Conservation (phyloP, 345 rosid genomes). For the Clarkia xantiana region DNA sequence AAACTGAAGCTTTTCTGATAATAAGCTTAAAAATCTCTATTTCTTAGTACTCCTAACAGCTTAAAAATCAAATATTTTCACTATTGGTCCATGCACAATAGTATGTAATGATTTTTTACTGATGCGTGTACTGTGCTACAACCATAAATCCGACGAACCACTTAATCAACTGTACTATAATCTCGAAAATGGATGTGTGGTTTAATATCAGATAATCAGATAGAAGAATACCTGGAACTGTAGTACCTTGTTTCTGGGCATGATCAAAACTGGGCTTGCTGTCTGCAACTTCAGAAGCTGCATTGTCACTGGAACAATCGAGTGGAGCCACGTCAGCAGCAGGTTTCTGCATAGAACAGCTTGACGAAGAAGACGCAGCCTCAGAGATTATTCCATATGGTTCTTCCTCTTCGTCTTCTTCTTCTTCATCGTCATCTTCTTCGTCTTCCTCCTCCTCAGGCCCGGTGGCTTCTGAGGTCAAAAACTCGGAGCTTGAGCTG, state of each 20-base stretch:
- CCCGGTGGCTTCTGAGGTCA: slow-evolving; percentile 20
- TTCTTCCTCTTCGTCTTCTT: slow-evolving; percentile 40
- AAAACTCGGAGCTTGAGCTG: slow-evolving; percentile 64
- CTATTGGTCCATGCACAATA: too few relatives aligned
- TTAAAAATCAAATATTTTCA: too few relatives aligned
- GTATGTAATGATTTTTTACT: too few relatives aligned
- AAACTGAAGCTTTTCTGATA: too few relatives aligned
- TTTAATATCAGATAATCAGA: neutral
- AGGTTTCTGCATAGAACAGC: slow-evolving; percentile 32
- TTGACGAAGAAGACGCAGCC: slow-evolving; percentile 44
- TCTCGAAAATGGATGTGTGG: neutral
- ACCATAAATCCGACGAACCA: neutral
- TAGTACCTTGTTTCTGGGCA: slow-evolving; percentile 27
- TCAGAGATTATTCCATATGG: slow-evolving; percentile 51
- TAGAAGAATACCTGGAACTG: slow-evolving; percentile 38
- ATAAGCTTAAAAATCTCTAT: too few relatives aligned
- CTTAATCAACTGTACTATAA: too few relatives aligned
- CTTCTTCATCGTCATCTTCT: slow-evolving; percentile 37
- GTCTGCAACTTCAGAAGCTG: slow-evolving; percentile 16
- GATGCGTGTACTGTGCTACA: neutral
- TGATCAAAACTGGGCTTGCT: slow-evolving; percentile 19
- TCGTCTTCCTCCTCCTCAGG: slow-evolving; percentile 19
- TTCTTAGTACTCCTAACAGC: too few relatives aligned
- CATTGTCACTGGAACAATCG: slow-evolving; percentile 26
- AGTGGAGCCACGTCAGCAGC: slow-evolving; percentile 12